Conservation (phyloP, 768 basidiomycete genomes). For the Gautieria morchelliformis region DNA sequence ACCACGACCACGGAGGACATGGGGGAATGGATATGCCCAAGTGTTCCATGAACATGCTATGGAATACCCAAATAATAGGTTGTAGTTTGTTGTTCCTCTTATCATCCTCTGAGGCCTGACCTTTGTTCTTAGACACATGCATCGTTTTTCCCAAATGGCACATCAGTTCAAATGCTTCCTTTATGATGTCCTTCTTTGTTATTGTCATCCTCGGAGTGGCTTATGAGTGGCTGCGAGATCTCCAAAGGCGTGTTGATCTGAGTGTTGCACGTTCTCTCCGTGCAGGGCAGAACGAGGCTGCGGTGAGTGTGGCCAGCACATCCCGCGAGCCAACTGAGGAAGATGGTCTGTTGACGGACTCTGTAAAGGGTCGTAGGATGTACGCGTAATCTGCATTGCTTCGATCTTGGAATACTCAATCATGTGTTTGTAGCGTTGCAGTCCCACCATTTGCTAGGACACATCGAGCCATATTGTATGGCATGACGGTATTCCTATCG, state of each 20-base stretch:
- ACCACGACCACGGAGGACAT: neutral
- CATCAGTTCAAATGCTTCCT: constrained; percentile 44
- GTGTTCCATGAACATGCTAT: constrained; percentile 80
- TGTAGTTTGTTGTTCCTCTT: neutral
- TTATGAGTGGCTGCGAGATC: constrained; percentile 70
- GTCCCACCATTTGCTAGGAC: constrained; percentile 11
- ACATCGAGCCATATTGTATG: constrained; percentile 62
- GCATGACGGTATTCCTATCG: constrained; percentile 64
- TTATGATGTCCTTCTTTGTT: constrained; percentile 54
- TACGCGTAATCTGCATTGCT: neutral
- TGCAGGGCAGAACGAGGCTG: constrained; percentile 30
- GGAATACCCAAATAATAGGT: constrained; percentile 64
- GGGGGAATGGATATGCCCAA: constrained; percentile 33
- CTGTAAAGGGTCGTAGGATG: constrained; percentile 4
- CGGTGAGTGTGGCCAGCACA: constrained; percentile 31
- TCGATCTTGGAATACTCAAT: neutral
- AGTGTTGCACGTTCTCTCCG: constrained; percentile 42
- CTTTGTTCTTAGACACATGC: constrained; percentile 47
- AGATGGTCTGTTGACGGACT: constrained; percentile 42
- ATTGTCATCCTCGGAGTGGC: constrained; percentile 62
- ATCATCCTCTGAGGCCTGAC: neutral
- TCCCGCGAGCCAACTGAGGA: constrained; percentile 43
- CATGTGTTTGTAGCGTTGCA: neutral
- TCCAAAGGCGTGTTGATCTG: constrained; percentile 49
- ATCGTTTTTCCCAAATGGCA: constrained; percentile 77